phyloP scores from a whole-genome alignment of 345 rosid genomes.

The Eucalyptus erythrocorys region DNA sequence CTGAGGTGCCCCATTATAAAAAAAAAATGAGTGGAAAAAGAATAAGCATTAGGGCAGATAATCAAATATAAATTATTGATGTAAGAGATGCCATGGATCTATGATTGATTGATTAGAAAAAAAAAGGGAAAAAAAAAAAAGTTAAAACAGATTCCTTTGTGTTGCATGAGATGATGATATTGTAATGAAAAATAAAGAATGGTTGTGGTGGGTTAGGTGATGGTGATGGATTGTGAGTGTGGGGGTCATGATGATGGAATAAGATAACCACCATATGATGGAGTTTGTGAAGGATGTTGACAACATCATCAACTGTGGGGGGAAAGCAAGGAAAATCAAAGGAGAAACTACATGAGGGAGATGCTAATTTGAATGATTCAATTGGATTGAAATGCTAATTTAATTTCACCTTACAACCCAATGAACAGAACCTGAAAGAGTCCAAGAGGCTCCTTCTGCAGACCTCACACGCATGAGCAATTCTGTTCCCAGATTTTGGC shows the following conservation, averaged over 20 bases:
- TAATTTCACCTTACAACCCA: constrained; percentile 77
- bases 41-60: not conserved
- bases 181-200: not conserved
- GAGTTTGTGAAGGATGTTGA: constrained; percentile 1
- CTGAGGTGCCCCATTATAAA: constrained; percentile 10
- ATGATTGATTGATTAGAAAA: not conserved
- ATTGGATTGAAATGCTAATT: not conserved
- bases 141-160: not conserved
- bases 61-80: not conserved
- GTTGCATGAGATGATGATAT: not conserved
- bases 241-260: constrained; percentile 2
- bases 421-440: constrained; percentile 80
- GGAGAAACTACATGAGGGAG: not conserved
- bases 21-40: not conserved
- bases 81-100: not conserved
- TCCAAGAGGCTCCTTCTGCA: constrained; percentile 80
- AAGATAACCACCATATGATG: constrained; percentile 6
- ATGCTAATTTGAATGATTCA: not conserved
- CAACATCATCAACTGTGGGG: not conserved
- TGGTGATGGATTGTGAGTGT: constrained; percentile 8
- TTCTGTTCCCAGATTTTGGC: constrained; percentile 19
- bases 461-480: constrained; percentile 48
- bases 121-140: not conserved
- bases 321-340: not conserved
- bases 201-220: constrained; percentile 15